Evolutionary conservation across 2,329 filamentous ascomycete genomes (phyloP), one percentile per base, ranked within the genome.

Genomic region (Fusarium mangiferae): DNA sequence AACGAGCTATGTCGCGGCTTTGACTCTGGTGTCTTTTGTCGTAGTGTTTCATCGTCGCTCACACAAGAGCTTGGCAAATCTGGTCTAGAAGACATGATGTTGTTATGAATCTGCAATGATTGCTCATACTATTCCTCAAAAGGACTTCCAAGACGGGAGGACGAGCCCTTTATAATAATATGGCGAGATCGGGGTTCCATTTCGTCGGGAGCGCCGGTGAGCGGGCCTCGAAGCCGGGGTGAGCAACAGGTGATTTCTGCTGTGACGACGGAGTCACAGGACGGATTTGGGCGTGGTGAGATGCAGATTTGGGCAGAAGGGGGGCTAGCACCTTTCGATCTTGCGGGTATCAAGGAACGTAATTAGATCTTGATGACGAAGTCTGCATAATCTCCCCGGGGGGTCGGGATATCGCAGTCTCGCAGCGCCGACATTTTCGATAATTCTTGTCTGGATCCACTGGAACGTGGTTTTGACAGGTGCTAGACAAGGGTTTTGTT

Each of bases 41-140:
- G 72, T 11, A 74, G 63, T n/a, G 72, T 74, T 30, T 74, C 72
- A 52, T 75, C 72, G 41, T 74, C 72, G 22, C 66, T 70, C 15
- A 39, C 26, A 13, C 58, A 70, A 11, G 51, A 54, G 39, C 42
- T 69, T 10, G 38, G 46, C 20, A 64, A n/a, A 48, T 61, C 62
- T 26, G 49, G 56, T 72, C 51, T 66, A 41, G 41, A 51, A 61
- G 41, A n/a, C 65, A 59, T 70, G 1, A 39, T 48, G 28, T 17
- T 17, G 30, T 28, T 46, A 7, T 24, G 10, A 52, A 49, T 62
- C n/a, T 49, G 22, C 41, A 57, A 45, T 36, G 51, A 15, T 11
- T 33, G 28, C 35, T 24, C 28, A 22, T 28, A 33, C 49, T 61
- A 67, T 71, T 54, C 70, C 62, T 20, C 39, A 57, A 64, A 24